Percentiles rank a stretch among this genome's conserved stretches.
Evolutionary conservation across 495 filamentous ascomycete species (phyloP).

Genomic region (Usnea hakonensis): DNA sequence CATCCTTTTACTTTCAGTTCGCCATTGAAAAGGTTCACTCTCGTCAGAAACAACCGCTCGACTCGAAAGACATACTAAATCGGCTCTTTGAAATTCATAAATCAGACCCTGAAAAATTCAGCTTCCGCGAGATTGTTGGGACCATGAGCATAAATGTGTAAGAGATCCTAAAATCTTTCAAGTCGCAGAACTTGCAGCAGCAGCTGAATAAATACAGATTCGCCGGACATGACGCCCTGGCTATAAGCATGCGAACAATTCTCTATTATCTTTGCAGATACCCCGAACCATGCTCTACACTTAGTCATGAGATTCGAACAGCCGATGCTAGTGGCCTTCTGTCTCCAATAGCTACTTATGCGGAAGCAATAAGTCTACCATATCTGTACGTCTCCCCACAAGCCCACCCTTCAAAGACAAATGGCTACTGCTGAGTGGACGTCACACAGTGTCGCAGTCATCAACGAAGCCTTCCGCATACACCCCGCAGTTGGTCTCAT

Average conservation of each 20-base stretch:
- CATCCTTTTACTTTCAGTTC: conserved; percentile 52
- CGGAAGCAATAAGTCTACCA: conserved; percentile 46
- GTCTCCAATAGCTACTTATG: conserved; percentile 41
- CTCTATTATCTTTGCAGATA: conserved; percentile 58
- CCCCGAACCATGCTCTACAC: conserved; percentile 33
- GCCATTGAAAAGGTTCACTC: conserved; percentile 26
- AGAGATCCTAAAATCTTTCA: neutral
- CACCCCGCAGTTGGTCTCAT: conserved; percentile 52
- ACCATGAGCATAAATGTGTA: conserved; percentile 12
- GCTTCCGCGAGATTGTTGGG: conserved; percentile 52
- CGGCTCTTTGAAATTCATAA: conserved; percentile 41
- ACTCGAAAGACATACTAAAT: conserved; percentile 38
- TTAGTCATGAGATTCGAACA: conserved; percentile 41
- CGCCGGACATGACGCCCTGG: conserved; percentile 23
- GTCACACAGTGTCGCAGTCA: conserved; percentile 40
- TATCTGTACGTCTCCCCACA: conserved; percentile 36
- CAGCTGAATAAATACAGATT: neutral
- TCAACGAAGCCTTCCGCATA: conserved; percentile 58
- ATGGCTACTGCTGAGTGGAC: neutral
- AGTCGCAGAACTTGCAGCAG: neutral
- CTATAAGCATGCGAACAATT: conserved; percentile 51
- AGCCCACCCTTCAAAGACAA: neutral
- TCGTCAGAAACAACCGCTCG: conserved; percentile 31
- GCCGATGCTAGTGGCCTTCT: conserved; percentile 41
- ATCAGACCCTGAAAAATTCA: conserved; percentile 55